Conservation (phyloP, 176 grass and related monocot genomes). For the Puccinellia tenuiflora region DNA sequence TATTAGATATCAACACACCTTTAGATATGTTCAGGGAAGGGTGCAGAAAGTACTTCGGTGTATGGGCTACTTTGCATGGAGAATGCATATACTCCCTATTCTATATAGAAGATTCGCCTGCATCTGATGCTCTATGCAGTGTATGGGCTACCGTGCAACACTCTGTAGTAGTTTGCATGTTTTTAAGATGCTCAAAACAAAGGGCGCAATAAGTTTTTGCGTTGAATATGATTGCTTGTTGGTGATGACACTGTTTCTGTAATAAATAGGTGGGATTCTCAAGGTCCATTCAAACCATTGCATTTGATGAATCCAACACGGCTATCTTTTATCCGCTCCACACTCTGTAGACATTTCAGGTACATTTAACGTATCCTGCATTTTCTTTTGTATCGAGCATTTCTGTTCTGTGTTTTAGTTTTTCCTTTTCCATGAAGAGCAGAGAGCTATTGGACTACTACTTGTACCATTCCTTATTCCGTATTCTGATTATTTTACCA, state of each 20-base stretch:
- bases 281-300: constrained; percentile 93
- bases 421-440: background rate
- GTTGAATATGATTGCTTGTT: background rate
- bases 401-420: background rate
- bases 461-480: background rate
- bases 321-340: constrained; percentile 73
- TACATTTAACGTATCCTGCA: constrained; percentile 17
- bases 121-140: background rate
- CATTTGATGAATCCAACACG: constrained; percentile 89
- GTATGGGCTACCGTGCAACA: background rate
- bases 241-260: constrained; percentile 4
- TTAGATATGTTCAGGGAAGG: background rate
- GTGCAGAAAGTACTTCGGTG: background rate
- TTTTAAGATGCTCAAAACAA: background rate
- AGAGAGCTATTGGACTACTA: background rate
- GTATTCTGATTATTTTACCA: background rate
- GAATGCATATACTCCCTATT: background rate
- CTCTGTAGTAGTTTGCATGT: background rate
- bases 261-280: constrained; percentile 78
- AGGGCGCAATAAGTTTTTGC: background rate
- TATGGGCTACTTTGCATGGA: background rate
- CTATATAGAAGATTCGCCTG: background rate
- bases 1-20: background rate
- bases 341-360: constrained; percentile 87
- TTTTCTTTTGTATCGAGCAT: background rate